phyloP scores from a whole-genome alignment of 2,329 filamentous ascomycete species.

The Fusarium sp. region DNA sequence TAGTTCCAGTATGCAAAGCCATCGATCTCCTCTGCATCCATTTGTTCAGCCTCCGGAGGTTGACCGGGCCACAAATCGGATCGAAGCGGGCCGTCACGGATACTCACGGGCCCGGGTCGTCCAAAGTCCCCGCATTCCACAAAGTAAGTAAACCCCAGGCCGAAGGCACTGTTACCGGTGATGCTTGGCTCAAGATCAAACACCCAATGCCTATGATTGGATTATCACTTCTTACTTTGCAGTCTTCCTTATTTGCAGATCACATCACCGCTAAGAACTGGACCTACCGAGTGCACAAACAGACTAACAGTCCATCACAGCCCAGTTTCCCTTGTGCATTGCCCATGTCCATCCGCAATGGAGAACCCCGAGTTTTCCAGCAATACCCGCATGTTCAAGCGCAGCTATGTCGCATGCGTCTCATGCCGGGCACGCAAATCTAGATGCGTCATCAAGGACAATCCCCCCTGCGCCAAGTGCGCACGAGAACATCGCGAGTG shows the following conservation, averaged over 20 bases:
- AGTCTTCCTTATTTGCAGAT: neutral
- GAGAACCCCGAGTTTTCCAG: constrained; percentile 15
- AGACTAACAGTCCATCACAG: neutral
- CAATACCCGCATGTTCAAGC: constrained; percentile 23
- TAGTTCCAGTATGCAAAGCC: neutral
- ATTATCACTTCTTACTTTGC: neutral
- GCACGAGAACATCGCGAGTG: constrained; percentile 32
- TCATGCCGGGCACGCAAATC: constrained; percentile 32
- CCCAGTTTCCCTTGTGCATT: neutral
- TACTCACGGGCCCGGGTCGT: constrained; percentile 6
- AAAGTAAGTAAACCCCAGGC: neutral
- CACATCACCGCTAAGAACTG: neutral
- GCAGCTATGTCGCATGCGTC: constrained; percentile 35
- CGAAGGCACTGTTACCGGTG: neutral
- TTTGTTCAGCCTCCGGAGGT: too few relatives aligned
- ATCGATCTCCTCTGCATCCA: neutral
- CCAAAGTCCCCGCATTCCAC: neutral
- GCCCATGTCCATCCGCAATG: constrained; percentile 5
- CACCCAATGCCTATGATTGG: neutral
- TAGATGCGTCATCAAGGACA: constrained; percentile 31
- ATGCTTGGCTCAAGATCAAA: neutral
- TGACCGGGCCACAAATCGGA: constrained; percentile 1
- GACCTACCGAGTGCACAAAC: neutral
- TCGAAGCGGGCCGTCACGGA: constrained; percentile 21
- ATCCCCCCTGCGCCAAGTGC: constrained; percentile 33